These are phyloP conservation scores for Cutaneotrichosporon sp. DNA, from an alignment of 1,284 basidiomycete species.

Conservation along the genomic window DNA sequence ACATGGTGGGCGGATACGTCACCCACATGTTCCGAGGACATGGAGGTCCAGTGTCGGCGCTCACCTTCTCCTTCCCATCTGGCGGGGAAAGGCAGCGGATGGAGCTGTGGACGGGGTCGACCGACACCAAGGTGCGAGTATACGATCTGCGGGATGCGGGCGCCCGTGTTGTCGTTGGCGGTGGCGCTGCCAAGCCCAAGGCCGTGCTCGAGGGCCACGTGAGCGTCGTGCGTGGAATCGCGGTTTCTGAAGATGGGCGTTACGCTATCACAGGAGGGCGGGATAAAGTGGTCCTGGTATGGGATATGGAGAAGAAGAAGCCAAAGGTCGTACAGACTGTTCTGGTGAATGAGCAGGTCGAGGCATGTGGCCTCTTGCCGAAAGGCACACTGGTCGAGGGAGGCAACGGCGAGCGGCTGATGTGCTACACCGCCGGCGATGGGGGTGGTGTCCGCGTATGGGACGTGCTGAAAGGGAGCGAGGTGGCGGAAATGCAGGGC, in stretches of 20 bases:
- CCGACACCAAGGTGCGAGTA: conserved; percentile 81
- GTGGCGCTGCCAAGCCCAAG: conserved; percentile 57
- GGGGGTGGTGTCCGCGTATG: conserved; percentile 77
- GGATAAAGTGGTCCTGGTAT: conserved; percentile 83
- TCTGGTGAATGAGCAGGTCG: conserved; percentile 78
- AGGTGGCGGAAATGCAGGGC: conserved; percentile 57
- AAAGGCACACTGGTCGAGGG: conserved; percentile 45
- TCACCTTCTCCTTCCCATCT: conserved; percentile 70
- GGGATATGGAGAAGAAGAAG: conserved; percentile 53
- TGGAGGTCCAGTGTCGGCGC: conserved; percentile 87
- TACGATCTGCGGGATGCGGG: conserved; percentile 71
- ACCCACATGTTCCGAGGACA: conserved; percentile 96
- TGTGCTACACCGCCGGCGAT: conserved; percentile 83
- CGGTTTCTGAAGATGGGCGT: conserved; percentile 73
- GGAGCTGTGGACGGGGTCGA: conserved; percentile 81
- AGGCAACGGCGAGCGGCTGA: conserved; percentile 47
- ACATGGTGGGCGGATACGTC: conserved; percentile 76
- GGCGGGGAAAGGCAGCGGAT: conserved; percentile 52
- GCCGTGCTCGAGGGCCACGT: conserved; percentile 84
- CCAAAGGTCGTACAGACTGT: conserved; percentile 77
- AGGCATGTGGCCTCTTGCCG: conserved; percentile 65
- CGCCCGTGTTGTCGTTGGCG: conserved; percentile 52
- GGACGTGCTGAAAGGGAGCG: conserved; percentile 65
- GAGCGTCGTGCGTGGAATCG: conserved; percentile 80
- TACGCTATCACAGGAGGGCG: conserved; percentile 83